Base-by-base conservation (phyloP, 2,329 filamentous ascomycete genomes). In the Phyllosticta citrichinensis region DNA sequence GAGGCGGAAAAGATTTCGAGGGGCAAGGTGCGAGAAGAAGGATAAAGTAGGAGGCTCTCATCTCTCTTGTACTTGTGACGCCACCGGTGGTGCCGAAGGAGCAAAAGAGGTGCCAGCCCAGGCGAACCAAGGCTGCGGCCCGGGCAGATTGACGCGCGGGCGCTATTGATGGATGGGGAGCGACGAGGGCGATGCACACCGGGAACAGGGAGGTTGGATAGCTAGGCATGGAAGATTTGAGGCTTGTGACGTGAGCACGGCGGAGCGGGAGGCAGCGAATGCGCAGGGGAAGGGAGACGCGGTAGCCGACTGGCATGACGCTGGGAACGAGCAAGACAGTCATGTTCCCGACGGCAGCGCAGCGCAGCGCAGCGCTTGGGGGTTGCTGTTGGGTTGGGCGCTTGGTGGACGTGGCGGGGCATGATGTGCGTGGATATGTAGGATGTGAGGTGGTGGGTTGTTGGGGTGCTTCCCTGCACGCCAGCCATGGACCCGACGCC, bases 81-180 rank as follows among this genome's bases (percentile, higher is more conserved):
- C 59, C 59, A 61, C 59, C 59, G 59, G 59, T 50, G 47, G 19
- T 57, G 59, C 59, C 59, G 59, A 61, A 55, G 54, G 59, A 61
- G 52, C 52, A 60, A 54, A 51, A 53, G 59, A 50, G 22, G 22
- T 22, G 22, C 22, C 22, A 22, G 22, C 22, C 22, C 59, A 50
- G 56, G 59, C 59, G 55, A 56, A 54, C 54, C 55, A 47, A 19
- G 40, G 40, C 59, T 61, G 59, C 56, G 59, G 59, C 59, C 56
- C 59, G 56, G 59, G 54, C 54, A 30, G 27, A 40, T 56, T 61
- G 59, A 61, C 59, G 56, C 59, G 59, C 50, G 59, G 22, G 58
- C 24, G 58, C 58, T 60, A 60, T 56, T 53, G 55, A 56, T 60
- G 58, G 58, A 30, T 53, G 35, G 53, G 52, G 35, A 52, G 58